Base-by-base conservation (phyloP, 345 rosid species). In the Noccaea caerulescens region DNA sequence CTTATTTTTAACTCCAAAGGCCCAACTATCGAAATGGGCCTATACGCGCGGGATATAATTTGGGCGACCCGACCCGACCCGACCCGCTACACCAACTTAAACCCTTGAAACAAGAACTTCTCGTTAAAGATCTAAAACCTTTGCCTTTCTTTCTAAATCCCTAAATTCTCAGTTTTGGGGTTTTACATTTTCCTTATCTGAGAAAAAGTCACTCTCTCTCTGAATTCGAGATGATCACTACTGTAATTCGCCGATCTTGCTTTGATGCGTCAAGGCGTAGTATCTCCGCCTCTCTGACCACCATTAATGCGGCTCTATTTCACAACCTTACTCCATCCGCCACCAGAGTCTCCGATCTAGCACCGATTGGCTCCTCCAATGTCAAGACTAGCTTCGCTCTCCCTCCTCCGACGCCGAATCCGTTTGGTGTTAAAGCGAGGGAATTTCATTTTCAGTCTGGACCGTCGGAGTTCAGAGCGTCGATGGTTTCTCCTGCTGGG, bases 361-460 rank as follows among this genome's bases (percentile, higher is more conserved):
- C 51, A 0, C 6, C 6, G 5, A 43, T 7, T 52, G 58, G 47
- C 58, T 13, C 61, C 53, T 13, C 44, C 7, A 59, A 60, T 55
- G 56, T 44, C 30, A 55, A 57, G 6, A 8, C 20, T 41, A 23
- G 47, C 10, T 43, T 44, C 13, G 5, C 47, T 14, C 41, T 53
- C 36, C 13, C 51, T 8, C 6, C 45, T 6, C 6, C 13, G 13
- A 12, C 10, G 64, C 37, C 34, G 33, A 38, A 10, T 6, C 39
- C 10, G 59, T 70, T 45, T 54, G 60, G 61, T 23, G 43, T 59
- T 23, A 65, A 13, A 33, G 56, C 18, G 1, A 88, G 80, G 68
- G 72, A 38, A 4, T 82, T 92, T 70, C 97, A 85, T 63, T 80
- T 69, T 30, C 79, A 72, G 54, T 68, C 97, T 44, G 82, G 84